These are phyloP conservation scores for Yamadazyma endophytica DNA, from an alignment of 805 yeast genomes.

Conservation along the genomic window DNA sequence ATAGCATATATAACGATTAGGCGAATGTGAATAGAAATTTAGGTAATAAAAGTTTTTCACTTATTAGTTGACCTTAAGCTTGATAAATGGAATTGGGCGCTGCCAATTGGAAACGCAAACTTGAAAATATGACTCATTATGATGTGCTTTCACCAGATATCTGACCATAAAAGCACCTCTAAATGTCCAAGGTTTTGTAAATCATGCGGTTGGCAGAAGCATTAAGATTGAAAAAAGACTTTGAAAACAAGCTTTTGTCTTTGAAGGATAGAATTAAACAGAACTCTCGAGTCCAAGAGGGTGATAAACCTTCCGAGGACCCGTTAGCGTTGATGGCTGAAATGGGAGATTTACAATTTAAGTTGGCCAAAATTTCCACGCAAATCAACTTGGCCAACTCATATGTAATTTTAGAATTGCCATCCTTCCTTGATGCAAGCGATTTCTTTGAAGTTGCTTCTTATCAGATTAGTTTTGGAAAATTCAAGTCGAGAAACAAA, in stretches of 20 bases:
- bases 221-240: slow-evolving; percentile 10
- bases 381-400: slow-evolving; percentile 8
- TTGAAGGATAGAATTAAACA: slow-evolving; percentile 6
- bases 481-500: slow-evolving; percentile 1
- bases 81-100: too few species aligned
- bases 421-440: slow-evolving; percentile 6
- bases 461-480: not conserved
- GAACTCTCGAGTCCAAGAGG: slow-evolving; percentile 10
- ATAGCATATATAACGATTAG: too few species aligned
- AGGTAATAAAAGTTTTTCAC: too few species aligned
- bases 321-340: slow-evolving; percentile 2
- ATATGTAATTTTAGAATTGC: slow-evolving; percentile 5
- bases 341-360: slow-evolving; percentile 3
- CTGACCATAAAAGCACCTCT: too few species aligned
- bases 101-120: too few species aligned
- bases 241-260: slow-evolving; percentile 5
- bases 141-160: too few species aligned
- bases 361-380: slow-evolving; percentile 5
- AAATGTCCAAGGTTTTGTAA: too few species aligned
- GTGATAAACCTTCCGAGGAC: slow-evolving; percentile 8
- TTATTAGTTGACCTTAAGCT: too few species aligned
- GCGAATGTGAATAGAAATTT: too few species aligned
- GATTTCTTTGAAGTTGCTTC: not conserved
- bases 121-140: too few species aligned
- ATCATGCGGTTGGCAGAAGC: slow-evolving; percentile 13